A percentile compares a stretch with the other conserved stretches of the same genome.
Evolutionary conservation across 768 basidiomycete genomes (phyloP).

Genomic region (Suillus placidus): DNA sequence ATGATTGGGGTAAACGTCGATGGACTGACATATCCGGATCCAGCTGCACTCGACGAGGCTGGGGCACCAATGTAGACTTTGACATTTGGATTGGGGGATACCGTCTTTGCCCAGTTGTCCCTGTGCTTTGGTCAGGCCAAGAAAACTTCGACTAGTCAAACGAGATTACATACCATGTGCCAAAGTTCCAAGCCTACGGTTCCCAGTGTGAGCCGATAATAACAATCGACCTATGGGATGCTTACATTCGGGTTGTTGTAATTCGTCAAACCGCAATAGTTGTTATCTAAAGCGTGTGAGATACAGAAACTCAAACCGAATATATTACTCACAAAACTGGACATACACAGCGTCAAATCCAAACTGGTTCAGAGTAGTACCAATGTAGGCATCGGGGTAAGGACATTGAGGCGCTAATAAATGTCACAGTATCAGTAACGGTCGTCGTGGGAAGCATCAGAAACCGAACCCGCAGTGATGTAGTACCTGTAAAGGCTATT

Average conservation of each 20-base stretch:
- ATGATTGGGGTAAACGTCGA: constrained; percentile 36
- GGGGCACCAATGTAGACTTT: constrained; percentile 55
- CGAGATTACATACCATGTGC: constrained; percentile 34
- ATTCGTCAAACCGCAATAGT: constrained; percentile 42
- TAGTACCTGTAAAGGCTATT: constrained; percentile 38
- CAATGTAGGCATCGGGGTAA: constrained; percentile 49
- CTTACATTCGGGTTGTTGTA: constrained; percentile 47
- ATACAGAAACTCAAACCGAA: neutral
- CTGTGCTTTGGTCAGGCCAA: constrained; percentile 25
- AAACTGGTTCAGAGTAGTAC: constrained; percentile 43
- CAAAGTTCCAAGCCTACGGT: constrained; percentile 49
- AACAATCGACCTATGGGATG: neutral
- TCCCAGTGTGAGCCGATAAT: constrained; percentile 3
- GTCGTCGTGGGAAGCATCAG: neutral
- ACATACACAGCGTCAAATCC: constrained; percentile 54
- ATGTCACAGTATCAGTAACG: constrained; percentile 1
- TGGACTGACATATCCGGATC: constrained; percentile 43
- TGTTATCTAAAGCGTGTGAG: constrained; percentile 44
- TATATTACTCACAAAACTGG: constrained; percentile 43
- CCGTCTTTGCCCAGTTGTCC: constrained; percentile 49
- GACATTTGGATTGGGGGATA: constrained; percentile 46
- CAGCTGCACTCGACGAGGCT: constrained; percentile 42
- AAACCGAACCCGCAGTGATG: constrained; percentile 42
- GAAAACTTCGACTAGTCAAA: neutral
- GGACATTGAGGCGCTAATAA: constrained; percentile 45